Evolutionary conservation across 2,329 filamentous ascomycete genomes (phyloP).

Genomic region (Rhinocladiella mackenziei): DNA sequence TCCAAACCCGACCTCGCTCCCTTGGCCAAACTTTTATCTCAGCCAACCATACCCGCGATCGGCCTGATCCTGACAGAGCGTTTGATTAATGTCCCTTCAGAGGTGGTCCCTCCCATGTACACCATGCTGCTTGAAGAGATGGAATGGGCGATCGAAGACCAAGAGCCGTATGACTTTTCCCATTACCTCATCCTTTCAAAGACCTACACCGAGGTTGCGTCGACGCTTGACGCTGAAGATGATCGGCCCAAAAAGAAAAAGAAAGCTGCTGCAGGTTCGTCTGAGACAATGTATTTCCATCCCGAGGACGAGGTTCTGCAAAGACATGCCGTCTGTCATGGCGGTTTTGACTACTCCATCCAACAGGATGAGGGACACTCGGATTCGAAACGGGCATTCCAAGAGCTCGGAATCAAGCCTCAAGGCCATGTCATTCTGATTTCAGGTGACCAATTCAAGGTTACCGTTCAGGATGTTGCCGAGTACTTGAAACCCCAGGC

Average conservation of each 20-base stretch:
- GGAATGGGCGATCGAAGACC: constrained; percentile 78
- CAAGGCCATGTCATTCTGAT: constrained; percentile 82
- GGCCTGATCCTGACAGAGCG: constrained; percentile 88
- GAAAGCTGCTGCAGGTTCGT: constrained; percentile 48
- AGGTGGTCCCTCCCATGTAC: constrained; percentile 91
- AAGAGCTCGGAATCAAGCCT: constrained; percentile 83
- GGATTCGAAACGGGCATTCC: constrained; percentile 91
- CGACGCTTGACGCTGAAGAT: constrained; percentile 67
- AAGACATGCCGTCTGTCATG: constrained; percentile 65
- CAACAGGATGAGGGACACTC: constrained; percentile 71
- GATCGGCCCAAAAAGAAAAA: constrained; percentile 63
- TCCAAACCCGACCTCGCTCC: constrained; percentile 54
- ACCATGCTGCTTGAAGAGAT: constrained; percentile 91
- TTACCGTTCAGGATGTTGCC: constrained; percentile 68
- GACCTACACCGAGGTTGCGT: constrained; percentile 85
- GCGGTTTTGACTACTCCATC: constrained; percentile 73
- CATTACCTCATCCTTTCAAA: constrained; percentile 91
- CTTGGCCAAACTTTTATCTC: constrained; percentile 56
- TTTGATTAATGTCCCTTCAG: constrained; percentile 92
- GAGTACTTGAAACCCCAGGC: constrained; percentile 62
- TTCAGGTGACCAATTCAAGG: constrained; percentile 71
- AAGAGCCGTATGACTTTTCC: constrained; percentile 86
- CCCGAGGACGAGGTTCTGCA: constrained; percentile 90
- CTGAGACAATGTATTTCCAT: constrained; percentile 82
- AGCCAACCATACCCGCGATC: constrained; percentile 57